These are phyloP conservation scores for Rubia yunnanensis DNA, from an alignment of 257 asterid genomes.

Conservation along the genomic window DNA sequence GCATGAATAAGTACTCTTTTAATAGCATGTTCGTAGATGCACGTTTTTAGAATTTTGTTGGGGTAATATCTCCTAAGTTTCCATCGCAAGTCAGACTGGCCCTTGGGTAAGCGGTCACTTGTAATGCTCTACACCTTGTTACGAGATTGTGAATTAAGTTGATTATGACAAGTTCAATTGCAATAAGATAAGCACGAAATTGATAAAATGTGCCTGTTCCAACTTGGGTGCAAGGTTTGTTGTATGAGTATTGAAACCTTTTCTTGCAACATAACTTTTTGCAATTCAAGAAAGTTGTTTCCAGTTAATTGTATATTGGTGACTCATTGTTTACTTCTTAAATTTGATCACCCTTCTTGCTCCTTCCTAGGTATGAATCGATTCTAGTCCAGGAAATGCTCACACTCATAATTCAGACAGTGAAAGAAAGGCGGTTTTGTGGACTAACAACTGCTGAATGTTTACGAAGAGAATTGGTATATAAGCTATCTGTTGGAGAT, in stretches of 20 bases:
- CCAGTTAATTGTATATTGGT: neutral
- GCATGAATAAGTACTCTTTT: neutral
- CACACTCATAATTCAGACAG: conserved; percentile 73
- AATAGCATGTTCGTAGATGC: neutral
- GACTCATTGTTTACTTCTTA: neutral
- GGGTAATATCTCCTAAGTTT: neutral
- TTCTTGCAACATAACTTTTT: neutral
- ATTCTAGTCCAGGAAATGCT: conserved; percentile 78
- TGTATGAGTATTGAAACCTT: neutral
- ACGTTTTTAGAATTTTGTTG: neutral
- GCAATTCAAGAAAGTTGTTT: neutral
- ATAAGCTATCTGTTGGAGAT: conserved; percentile 77
- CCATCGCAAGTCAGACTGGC: neutral
- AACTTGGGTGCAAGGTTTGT: neutral
- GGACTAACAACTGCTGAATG: conserved; percentile 76
- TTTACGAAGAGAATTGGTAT: conserved; percentile 70
- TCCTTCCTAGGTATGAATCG: conserved; percentile 71
- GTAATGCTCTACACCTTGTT: neutral
- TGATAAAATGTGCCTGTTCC: neutral
- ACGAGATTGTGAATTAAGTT: neutral
- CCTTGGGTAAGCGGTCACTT: neutral
- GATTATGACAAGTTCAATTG: neutral
- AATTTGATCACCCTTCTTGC: neutral
- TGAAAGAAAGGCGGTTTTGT: conserved; percentile 86
- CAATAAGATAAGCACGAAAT: neutral